Conservation (phyloP, 129 eudicot species). For the Heracleum sosnowskyi region DNA sequence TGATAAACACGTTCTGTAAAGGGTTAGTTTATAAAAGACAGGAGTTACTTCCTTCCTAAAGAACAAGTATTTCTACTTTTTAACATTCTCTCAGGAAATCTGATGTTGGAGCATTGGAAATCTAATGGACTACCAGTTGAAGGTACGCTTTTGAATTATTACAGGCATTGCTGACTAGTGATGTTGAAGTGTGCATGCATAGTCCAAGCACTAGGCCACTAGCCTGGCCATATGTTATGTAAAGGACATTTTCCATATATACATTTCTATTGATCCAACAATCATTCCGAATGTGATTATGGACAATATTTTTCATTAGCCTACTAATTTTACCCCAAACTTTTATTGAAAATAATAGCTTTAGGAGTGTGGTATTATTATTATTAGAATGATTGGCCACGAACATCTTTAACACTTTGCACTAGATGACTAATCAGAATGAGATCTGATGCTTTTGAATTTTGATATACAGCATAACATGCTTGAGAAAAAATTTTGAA, state of each 20-base stretch:
- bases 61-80: neutral
- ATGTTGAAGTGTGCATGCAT: neutral
- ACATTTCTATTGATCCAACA: neutral
- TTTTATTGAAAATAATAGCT: no score
- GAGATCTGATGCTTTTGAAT: neutral
- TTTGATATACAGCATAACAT: neutral
- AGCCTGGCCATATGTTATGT: neutral
- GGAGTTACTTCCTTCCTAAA: no score
- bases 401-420: no score
- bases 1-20: no score
- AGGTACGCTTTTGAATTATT: constrained; percentile 32
- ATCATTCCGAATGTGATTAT: neutral
- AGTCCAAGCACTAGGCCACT: neutral
- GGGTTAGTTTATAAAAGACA: no score
- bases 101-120: constrained; percentile 74
- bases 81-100: constrained; percentile 37
- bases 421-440: neutral
- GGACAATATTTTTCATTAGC: neutral
- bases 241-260: no score
- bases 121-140: constrained; percentile 53
- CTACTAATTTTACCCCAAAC: no score
- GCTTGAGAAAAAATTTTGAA: neutral
- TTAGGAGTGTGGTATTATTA: no score
- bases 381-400: no score
- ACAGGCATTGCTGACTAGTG: neutral